These are phyloP conservation scores for Cytospora leucostoma DNA, from an alignment of 2,329 filamentous ascomycete genomes.

Conservation along the genomic window DNA sequence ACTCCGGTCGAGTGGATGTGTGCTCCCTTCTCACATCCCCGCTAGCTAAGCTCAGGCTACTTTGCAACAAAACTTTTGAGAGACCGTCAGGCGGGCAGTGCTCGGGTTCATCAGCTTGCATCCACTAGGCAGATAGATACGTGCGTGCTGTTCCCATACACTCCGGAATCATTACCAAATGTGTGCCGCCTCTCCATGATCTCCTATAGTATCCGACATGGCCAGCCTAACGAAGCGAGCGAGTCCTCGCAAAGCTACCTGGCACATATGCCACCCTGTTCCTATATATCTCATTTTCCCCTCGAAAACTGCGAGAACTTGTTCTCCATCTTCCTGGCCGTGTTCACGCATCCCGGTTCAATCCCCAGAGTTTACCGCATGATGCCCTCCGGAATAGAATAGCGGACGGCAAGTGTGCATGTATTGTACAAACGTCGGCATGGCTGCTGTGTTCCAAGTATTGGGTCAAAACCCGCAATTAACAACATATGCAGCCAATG, in stretches of 20 bases:
- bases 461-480: slow-evolving; percentile 2
- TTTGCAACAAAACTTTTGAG: not conserved
- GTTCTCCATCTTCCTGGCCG: not conserved
- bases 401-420: not conserved
- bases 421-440: not conserved
- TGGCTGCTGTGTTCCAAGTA: slow-evolving; percentile 3
- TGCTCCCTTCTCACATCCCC: not conserved
- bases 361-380: not conserved
- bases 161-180: slow-evolving; percentile 5
- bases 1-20: not conserved
- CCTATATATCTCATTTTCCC: not conserved
- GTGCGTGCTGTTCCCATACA: slow-evolving; percentile 8
- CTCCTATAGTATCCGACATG: not conserved
- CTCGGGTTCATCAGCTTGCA: slow-evolving; percentile 6
- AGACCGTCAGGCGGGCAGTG: not conserved
- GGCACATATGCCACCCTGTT: not conserved
- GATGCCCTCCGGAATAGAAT: slow-evolving; percentile 1
- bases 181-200: slow-evolving; percentile 8
- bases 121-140: not conserved
- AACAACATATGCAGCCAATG: slow-evolving; percentile 8
- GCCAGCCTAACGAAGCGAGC: not conserved
- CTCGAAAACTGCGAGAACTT: not conserved
- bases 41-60: slow-evolving; percentile 4
- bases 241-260: not conserved
- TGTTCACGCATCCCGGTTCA: not conserved